Evolutionary conservation across 202 grass and related monocot genomes (phyloP), one percentile per base, ranked within the genome.

Genomic region (Setaria italica): DNA sequence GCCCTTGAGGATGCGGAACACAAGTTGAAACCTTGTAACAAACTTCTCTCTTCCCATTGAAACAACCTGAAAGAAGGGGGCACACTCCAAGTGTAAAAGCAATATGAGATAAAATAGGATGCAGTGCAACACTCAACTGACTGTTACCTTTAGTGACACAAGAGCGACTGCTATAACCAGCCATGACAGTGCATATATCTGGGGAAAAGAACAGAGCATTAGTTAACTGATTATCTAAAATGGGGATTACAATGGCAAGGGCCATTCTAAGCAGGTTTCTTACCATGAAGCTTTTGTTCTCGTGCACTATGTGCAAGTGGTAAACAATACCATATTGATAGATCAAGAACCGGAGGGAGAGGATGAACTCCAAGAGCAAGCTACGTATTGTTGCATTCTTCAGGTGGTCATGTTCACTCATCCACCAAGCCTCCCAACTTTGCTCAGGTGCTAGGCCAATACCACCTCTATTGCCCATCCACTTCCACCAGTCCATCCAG

Each of bases 251-350:
- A 74, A 72, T 51, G 55, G 71, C 60, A 62, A 70, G 20, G 25
- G 86, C 12, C 29, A 74, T 4, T 82, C 4, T 55, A 80, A 66
- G 45, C 50, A 81, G 9, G 68, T 87, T 62, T 29, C 70, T 30
- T 95, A 98, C 95, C 95, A 92, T 60, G 78, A 99, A 80, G 77
- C 91, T 95, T 84, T 81, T 92, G 86, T 73, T 65, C 30, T 32
- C 85, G 45, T 91, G 93, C 79, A 89, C 86, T 88, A 99, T 99
- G 70, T 95, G 88, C 25, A 99, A 89, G 77, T 99, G 96, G 77
- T 95, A 99, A 78, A 99, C 96, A 87, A 99, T 99, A 68, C 96
- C 96, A 82, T 99, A 99, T 67, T 98, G 95, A 79, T 94, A 94
- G 81, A 98, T 95, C 82, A 98, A 83, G 76, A 98, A 90, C 17